Conservation (phyloP, 352 stramenopile genomes). For the Pythium chondricola region DNA sequence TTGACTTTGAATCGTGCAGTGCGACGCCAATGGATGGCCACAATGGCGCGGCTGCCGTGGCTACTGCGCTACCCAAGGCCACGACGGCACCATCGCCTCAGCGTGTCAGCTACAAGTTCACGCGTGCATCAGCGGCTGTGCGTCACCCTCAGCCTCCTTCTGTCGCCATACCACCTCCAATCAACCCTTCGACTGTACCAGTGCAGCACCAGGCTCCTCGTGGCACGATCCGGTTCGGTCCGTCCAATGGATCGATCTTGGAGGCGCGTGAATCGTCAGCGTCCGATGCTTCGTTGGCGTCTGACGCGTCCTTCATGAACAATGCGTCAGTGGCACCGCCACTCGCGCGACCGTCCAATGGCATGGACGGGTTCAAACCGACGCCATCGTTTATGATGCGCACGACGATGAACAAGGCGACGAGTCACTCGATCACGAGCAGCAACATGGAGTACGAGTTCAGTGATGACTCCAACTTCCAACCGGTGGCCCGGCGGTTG, state of each 20-base stretch:
- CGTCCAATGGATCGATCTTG: constrained; percentile 7
- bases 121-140: not conserved
- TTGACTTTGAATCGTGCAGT: constrained; percentile 14
- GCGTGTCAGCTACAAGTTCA: constrained; percentile 12
- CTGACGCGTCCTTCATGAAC: constrained; percentile 15
- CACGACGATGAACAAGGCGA: not conserved
- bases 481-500: not conserved
- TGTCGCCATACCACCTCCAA: not conserved
- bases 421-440: constrained; percentile 15
- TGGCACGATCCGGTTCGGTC: not conserved
- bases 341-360: no score
- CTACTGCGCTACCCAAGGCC: not conserved
- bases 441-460: constrained; percentile 23
- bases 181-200: not conserved
- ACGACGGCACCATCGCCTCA: constrained; percentile 2
- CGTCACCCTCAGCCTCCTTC: not conserved
- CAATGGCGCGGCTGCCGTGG: not conserved
- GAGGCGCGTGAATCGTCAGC: not conserved
- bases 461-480: constrained; percentile 14
- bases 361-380: no score
- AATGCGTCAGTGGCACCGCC: constrained; percentile 13
- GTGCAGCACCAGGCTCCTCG: not conserved
- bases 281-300: constrained; percentile 2
- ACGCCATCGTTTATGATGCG: constrained; percentile 11
- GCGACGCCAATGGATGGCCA: constrained; percentile 8